Evolutionary conservation across 2,329 filamentous ascomycete genomes (phyloP), one percentile per base, ranked within the genome.

Genomic region (Stemphylium beticola): DNA sequence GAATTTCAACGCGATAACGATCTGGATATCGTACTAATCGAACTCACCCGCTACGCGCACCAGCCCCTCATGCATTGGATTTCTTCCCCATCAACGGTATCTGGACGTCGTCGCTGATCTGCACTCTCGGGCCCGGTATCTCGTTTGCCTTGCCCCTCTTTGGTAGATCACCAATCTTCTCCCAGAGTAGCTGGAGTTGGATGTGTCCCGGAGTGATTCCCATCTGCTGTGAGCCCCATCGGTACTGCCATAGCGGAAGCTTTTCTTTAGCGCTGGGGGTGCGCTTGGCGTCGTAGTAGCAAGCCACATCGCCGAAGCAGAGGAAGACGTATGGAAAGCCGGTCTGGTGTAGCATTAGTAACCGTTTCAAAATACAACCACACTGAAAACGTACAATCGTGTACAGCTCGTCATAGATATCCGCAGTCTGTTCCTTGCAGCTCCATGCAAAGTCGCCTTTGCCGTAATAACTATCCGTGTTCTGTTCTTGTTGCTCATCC

Each of bases 131-230:
- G 1, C 63, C 55, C 4, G 62, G 62, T 15, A 64, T 60, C 1
- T 46, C 55, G 7, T 31, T 45, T 7, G 29, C 40, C 12, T 57
- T 40, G 17, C 57, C 47, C 2, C 60, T 56, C 55, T 71, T 70
- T 1, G 67, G 61, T 32, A 52, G n/a, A 2, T 64, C 61, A 4
- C 58, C 65, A 38, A 64, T 55, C 55, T 67, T 66, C 12, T 69
- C 48, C 72, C 72, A 74, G 56, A 73, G 24, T 40, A 74, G 46
- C 48, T 68, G 64, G 29, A 73, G 18, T 59, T 64, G 56, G 0
- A 72, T 44, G 38, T 74, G 72, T 0, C 72, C 71, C 1, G 70
- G 69, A 4, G 72, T 74, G 55, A 74, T 73, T 9, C 65, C 72
- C 32, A 60, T 39, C 43, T 74, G 72, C 39, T 65, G 55, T 1